Conservation (phyloP, 306 rosid genomes). For the Citrullus colocynthis region DNA sequence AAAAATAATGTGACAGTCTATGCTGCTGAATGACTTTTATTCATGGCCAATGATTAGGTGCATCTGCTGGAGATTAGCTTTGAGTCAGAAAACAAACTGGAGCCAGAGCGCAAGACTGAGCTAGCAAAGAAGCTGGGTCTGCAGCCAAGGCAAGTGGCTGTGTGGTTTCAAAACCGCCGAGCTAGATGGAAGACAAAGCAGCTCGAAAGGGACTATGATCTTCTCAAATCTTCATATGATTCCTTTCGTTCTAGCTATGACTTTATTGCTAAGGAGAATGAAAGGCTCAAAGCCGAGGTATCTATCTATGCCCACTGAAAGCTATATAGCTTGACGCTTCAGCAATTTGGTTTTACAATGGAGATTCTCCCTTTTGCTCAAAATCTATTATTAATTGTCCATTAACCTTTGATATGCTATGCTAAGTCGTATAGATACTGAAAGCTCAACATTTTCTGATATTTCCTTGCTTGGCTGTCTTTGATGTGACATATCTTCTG, state of each 20-base stretch:
- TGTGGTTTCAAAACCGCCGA: conserved; percentile 98
- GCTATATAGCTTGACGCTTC: background rate
- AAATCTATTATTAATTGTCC: background rate
- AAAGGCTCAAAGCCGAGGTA: conserved; percentile 87
- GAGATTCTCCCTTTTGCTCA: background rate
- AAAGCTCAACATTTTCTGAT: background rate
- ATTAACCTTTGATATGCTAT: background rate
- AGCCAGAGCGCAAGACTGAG: conserved; percentile 82
- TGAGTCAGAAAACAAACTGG: conserved; percentile 95
- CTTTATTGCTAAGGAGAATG: conserved; percentile 61
- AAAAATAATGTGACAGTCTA: background rate
- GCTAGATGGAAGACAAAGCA: conserved; percentile 99
- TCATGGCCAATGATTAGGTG: conserved; percentile 33
- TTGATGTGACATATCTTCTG: background rate
- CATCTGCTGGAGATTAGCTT: conserved; percentile 88
- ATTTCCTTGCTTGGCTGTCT: background rate
- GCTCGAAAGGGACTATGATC: conserved; percentile 89
- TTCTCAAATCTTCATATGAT: conserved; percentile 76
- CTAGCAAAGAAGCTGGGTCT: conserved; percentile 89
- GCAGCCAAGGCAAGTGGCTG: conserved; percentile 97
- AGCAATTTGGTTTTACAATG: background rate
- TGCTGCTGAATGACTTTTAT: background rate
- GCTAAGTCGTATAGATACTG: background rate
- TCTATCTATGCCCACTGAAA: background rate
- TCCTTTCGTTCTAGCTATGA: conserved; percentile 58